Evolutionary conservation across 1,284 basidiomycete genomes (phyloP), one percentile per base, ranked within the genome.

Genomic region (Lignosus rhinocerotis): DNA sequence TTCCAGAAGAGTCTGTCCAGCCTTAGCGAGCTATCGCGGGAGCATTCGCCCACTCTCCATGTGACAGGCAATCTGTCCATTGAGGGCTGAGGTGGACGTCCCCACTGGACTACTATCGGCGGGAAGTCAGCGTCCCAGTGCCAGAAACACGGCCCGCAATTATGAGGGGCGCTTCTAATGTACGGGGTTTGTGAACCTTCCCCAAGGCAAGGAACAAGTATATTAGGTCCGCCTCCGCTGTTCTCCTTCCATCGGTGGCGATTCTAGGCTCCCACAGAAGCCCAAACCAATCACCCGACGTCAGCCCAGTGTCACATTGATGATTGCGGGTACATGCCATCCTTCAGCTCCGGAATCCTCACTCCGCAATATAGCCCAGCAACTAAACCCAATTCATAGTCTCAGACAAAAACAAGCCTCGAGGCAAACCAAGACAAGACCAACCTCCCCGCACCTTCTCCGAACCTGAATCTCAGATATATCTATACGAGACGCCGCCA

Each of bases 61-160:
- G 54, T 63, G 61, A 63, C 58, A 34, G 43, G 36, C 46, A 55
- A 63, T 60, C 45, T 58, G 56, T 41, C 56, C 56, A 52, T 55
- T 53, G 55, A 31, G 48, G 52, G 58, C 42, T 30, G 52, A 25
- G 50, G 49, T 44, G 58, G 16, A 46, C 43, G 11, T 19, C 11
- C 41, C 19, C 12, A 5, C 43, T 8, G 19, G 17, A 1, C 41
- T 42, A 10, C 4, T 39, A 39, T 39, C 36, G 36, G 36, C 36
- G 36, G 8, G n/a, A n/a, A 14, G 4, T 12, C 36, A n/a, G n/a
- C 1, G 36, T 8, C 11, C 36, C 36, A 39, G 36, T n/a, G n/a
- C 36, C 36, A 39, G 14, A 39, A 11, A 39, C 36, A 39, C 36
- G 36, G 36, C 14, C 36, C 36, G 36, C 45, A 46, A 30, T 31